Base-by-base conservation (phyloP, 257 asterid species). In the Gentiana macrophylla region DNA sequence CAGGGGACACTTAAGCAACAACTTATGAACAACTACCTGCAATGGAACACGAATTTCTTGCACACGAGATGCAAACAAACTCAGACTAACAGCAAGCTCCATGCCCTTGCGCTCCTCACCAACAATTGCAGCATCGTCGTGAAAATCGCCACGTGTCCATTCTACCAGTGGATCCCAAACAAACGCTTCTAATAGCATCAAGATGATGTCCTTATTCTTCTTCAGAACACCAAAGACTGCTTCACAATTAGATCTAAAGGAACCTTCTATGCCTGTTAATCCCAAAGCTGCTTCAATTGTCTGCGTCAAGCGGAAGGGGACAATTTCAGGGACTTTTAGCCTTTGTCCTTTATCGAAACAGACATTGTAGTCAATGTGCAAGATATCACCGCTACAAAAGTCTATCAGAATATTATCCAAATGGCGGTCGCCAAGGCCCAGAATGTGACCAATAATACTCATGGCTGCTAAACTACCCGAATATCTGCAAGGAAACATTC, bases 141-240 rank as follows among this genome's bases (percentile, higher is more conserved):
- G 98, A 74, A 88, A 83, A 77, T 92, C 94, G 66, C 93, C 95
- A 56, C 89, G 94, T 69, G 98, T 92, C 98, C 98, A 92, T 68
- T 92, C 98, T 64, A 88, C 97, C 56, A 92, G 97, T 35, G 98
- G 98, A 66, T 92, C 98, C 98, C 98, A 92, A 59, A 88, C 93
- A 80, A 92, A 92, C 64, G 71, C 95, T 70, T 86, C 98, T 51
- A 92, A 61, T 60, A 92, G 67, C 98, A 92, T 84, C 80, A 92
- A 75, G 57, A 92, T 78, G 68, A 83, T 77, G 73, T 92, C 98
- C 90, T 92, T 92, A 66, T 92, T 87, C 80, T 83, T 83, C 81
- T 86, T 88, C 70, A 92, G 59, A 74, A 80, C 83, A 66, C 92
- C 83, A 74, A 88, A 80, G 77, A 85, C 89, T 63, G 93, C 87